Evolutionary conservation across 768 basidiomycete species (phyloP).

Genomic region (Hericium erinaceus): DNA sequence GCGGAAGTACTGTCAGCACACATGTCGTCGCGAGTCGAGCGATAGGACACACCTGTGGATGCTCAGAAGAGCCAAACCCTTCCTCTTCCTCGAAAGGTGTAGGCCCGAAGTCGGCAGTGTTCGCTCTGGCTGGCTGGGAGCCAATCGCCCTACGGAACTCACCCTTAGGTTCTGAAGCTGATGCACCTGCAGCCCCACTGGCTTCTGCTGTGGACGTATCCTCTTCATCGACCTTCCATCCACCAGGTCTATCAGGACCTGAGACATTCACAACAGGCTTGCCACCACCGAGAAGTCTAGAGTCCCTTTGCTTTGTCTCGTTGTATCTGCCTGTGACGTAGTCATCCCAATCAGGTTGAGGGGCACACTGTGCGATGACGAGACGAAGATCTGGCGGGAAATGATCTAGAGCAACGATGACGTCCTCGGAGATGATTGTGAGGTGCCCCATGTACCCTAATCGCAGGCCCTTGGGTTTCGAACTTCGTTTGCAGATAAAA

Average conservation of each 20-base stretch:
- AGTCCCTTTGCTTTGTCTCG: constrained; percentile 80
- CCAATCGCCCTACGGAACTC: constrained; percentile 49
- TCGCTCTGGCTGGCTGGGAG: constrained; percentile 34
- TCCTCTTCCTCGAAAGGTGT: constrained; percentile 37
- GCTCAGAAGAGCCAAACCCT: constrained; percentile 32
- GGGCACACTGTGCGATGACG: constrained; percentile 56
- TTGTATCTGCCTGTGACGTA: constrained; percentile 81
- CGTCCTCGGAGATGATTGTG: constrained; percentile 89
- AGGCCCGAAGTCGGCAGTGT: constrained; percentile 57
- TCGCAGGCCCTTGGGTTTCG: constrained; percentile 68
- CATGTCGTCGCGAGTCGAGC: background rate
- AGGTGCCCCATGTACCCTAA: constrained; percentile 97
- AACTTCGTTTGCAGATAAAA: constrained; percentile 26
- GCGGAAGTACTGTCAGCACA: background rate
- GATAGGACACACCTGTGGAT: constrained; percentile 31
- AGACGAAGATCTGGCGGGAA: constrained; percentile 74
- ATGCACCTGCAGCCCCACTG: constrained; percentile 9
- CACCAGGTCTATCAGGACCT: constrained; percentile 16
- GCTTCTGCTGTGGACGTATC: constrained; percentile 11
- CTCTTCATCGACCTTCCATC: constrained; percentile 65
- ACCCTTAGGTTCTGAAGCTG: constrained; percentile 30
- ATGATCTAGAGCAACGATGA: constrained; percentile 80
- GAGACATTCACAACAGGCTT: constrained; percentile 47
- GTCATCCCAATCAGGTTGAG: constrained; percentile 78
- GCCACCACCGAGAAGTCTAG: constrained; percentile 74